These are phyloP conservation scores for Ricinus communis DNA, from an alignment of 345 rosid species.

Conservation along the genomic window DNA sequence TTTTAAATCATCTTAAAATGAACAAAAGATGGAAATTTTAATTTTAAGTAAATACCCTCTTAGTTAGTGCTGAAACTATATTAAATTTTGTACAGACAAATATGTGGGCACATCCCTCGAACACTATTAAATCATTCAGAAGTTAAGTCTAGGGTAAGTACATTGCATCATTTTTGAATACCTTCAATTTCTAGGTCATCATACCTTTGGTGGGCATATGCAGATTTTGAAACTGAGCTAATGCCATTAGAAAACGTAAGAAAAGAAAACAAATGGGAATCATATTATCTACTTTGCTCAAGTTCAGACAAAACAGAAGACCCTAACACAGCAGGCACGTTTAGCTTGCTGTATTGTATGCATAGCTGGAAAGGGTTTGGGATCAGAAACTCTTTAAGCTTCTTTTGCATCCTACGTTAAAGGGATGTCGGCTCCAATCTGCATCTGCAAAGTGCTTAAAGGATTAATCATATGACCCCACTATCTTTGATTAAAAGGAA, in stretches of 20 bases:
- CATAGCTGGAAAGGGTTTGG: not conserved
- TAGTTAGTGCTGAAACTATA: too few relatives aligned
- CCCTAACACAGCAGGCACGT: constrained; percentile 1
- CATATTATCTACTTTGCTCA: not conserved
- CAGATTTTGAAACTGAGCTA: not conserved
- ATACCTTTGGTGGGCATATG: not conserved
- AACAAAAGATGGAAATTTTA: too few relatives aligned
- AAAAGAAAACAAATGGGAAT: not conserved
- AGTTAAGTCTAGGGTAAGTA: too few relatives aligned
- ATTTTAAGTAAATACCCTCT: too few relatives aligned
- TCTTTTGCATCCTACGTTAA: not conserved
- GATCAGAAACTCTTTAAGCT: not conserved
- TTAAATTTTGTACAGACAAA: too few relatives aligned
- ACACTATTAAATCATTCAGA: too few relatives aligned
- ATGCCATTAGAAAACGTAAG: not conserved
- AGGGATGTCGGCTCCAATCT: not conserved
- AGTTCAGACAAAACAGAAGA: not conserved
- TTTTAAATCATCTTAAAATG: too few relatives aligned
- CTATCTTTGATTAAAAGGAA: not conserved
- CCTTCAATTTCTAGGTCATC: not conserved
- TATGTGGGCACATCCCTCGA: too few relatives aligned
- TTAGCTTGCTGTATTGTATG: not conserved
- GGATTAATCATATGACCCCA: not conserved
- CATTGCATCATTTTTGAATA: too few relatives aligned
- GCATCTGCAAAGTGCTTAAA: not conserved